Percentiles rank a stretch among this genome's conserved stretches.
Conservation (phyloP, 2,329 filamentous ascomycete species). For the Zymoseptoria pseudotritici region DNA sequence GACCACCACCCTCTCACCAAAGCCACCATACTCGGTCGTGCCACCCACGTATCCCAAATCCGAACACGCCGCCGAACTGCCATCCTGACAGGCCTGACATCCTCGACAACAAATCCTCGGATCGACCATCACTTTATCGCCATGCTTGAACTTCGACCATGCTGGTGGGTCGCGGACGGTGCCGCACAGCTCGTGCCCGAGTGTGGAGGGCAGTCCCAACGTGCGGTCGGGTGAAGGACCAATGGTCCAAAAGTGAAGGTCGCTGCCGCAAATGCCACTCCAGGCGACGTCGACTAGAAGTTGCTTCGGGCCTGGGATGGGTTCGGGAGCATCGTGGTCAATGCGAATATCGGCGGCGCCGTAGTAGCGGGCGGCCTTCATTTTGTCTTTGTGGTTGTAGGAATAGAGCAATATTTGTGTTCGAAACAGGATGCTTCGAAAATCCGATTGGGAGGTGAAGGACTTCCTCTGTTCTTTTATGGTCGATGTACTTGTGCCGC, state of each 20-base stretch:
- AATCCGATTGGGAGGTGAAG: neutral
- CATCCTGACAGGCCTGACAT: conserved; percentile 13
- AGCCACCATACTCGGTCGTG: conserved; percentile 16
- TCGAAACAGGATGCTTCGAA: neutral
- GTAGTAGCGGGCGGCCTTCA: conserved; percentile 24
- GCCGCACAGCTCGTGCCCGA: conserved; percentile 22
- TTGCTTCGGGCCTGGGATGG: conserved; percentile 13
- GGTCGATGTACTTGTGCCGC: neutral
- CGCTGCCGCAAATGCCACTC: conserved; percentile 23
- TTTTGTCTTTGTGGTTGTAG: neutral
- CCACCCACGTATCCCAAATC: conserved; percentile 17
- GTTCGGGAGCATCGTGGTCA: conserved; percentile 19
- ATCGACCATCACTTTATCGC: conserved; percentile 18
- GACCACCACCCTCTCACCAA: conserved; percentile 13
- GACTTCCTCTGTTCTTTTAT: neutral
- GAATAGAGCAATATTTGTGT: too few species aligned
- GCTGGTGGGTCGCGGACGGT: conserved; percentile 10
- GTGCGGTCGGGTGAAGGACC: conserved; percentile 11
- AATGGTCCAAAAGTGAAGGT: conserved; percentile 15
- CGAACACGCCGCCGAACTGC: conserved; percentile 11
- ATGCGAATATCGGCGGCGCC: conserved; percentile 20
- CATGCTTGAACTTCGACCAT: conserved; percentile 10
- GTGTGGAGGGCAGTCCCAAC: conserved; percentile 7
- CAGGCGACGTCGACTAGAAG: conserved; percentile 19
- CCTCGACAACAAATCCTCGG: conserved; percentile 16